A percentile compares a stretch with the other conserved stretches of the same genome.
Conservation (phyloP, 23 red algal species). For the Gracilaria vermiculophylla region DNA sequence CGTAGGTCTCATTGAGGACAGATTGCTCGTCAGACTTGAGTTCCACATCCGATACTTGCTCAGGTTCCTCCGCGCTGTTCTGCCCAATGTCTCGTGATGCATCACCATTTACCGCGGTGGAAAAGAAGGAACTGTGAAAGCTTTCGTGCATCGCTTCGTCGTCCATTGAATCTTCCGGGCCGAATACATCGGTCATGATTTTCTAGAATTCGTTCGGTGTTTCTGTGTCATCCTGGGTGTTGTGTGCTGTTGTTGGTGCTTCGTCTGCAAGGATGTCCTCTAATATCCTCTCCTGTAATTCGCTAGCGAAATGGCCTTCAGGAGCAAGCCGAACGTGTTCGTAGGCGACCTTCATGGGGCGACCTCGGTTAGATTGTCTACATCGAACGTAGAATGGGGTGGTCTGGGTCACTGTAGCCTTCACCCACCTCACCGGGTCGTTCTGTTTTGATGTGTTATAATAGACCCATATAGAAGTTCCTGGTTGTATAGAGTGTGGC, state of each 20-base stretch:
- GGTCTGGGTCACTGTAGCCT: neutral
- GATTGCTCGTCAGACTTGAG: slow-evolving; percentile 42
- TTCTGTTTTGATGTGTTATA: slow-evolving; percentile 59
- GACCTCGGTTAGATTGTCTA: neutral
- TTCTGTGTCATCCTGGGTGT: neutral
- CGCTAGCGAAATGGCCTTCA: neutral
- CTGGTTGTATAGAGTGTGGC: neutral
- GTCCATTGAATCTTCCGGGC: slow-evolving; percentile 11
- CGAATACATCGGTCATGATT: neutral
- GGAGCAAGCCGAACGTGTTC: slow-evolving; percentile 3
- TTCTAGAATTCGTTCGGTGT: neutral
- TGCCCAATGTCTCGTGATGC: slow-evolving; percentile 10
- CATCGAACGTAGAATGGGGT: slow-evolving; percentile 24
- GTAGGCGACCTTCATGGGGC: slow-evolving; percentile 16
- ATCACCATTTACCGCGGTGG: neutral
- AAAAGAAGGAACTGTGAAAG: slow-evolving; percentile 1
- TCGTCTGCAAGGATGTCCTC: slow-evolving; percentile 22
- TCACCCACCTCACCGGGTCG: slow-evolving; percentile 25
- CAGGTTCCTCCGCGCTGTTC: neutral
- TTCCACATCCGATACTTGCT: neutral
- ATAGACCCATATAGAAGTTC: slow-evolving; percentile 20
- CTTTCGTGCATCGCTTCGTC: neutral
- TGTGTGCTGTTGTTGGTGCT: neutral
- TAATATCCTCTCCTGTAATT: neutral
- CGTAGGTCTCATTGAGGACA: slow-evolving; percentile 3